phyloP scores from a whole-genome alignment of 2,329 filamentous ascomycete genomes.

The Arthrobotrys sphaeroides region DNA sequence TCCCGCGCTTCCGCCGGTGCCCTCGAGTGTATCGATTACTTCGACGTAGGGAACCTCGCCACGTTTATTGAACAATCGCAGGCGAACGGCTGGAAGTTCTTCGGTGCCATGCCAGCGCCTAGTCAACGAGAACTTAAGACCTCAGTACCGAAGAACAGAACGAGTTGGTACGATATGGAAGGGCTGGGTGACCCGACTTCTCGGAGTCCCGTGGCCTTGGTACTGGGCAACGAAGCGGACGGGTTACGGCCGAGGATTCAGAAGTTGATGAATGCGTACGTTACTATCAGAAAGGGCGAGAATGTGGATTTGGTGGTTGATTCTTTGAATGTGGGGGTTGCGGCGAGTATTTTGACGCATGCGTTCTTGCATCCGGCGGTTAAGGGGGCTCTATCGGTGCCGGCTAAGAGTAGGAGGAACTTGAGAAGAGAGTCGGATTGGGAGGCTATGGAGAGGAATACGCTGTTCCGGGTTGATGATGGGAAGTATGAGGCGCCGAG shows the following conservation, averaged over 20 bases:
- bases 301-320: slow-evolving; percentile 72
- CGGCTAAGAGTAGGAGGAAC: slow-evolving; percentile 9
- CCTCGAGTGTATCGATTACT: slow-evolving; percentile 78
- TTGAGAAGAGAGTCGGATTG: background rate
- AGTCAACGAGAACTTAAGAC: slow-evolving; percentile 1
- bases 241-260: slow-evolving; percentile 74
- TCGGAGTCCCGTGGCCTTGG: slow-evolving; percentile 75
- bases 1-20: slow-evolving; percentile 91
- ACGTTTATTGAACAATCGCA: slow-evolving; percentile 76
- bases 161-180: slow-evolving; percentile 63
- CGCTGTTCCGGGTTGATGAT: slow-evolving; percentile 31
- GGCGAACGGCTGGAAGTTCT: slow-evolving; percentile 81
- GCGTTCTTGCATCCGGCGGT: slow-evolving; percentile 68
- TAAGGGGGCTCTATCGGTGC: background rate
- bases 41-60: slow-evolving; percentile 73
- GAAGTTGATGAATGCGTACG: slow-evolving; percentile 71
- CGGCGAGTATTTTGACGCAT: slow-evolving; percentile 78
- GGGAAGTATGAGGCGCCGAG: slow-evolving; percentile 34
- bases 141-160: slow-evolving; percentile 59
- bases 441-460: background rate
- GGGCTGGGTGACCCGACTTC: slow-evolving; percentile 67
- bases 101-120: slow-evolving; percentile 73
- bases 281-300: slow-evolving; percentile 71
- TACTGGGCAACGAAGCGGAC: slow-evolving; percentile 83
- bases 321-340: slow-evolving; percentile 92